A percentile compares a stretch with the other conserved stretches of the same genome.
Conservation (phyloP, 2,329 filamentous ascomycete genomes). For the Ophidiomyces ophidiicola region DNA sequence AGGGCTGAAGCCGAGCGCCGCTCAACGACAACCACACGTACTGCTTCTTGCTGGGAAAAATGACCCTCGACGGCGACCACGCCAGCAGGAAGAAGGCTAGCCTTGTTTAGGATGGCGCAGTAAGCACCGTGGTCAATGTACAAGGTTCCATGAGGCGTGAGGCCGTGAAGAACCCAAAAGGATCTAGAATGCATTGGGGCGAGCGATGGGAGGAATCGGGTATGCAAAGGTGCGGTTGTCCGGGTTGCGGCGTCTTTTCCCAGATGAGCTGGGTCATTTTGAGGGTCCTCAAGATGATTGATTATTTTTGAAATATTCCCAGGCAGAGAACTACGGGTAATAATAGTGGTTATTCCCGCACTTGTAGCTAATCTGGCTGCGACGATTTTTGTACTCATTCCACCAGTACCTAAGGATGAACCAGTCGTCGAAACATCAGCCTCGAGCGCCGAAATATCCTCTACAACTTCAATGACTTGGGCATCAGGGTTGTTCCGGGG, state of each 20-base stretch:
- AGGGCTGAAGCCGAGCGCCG: constrained; percentile 29
- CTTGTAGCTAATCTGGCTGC: constrained; percentile 85
- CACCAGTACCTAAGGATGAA: constrained; percentile 79
- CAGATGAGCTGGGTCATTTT: constrained; percentile 12
- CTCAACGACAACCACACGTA: constrained; percentile 70
- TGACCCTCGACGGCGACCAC: constrained; percentile 76
- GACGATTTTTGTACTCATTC: constrained; percentile 96
- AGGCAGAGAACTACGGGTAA: constrained; percentile 84
- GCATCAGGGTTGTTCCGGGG: constrained; percentile 76
- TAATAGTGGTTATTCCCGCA: constrained; percentile 88
- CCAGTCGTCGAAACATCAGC: constrained; percentile 88
- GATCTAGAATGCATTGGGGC: constrained; percentile 83
- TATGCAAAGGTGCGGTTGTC: constrained; percentile 58
- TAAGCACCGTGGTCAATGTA: constrained; percentile 90
- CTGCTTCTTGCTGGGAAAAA: constrained; percentile 87
- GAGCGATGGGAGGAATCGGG: constrained; percentile 74
- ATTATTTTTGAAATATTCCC: constrained; percentile 86
- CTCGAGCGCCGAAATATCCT: constrained; percentile 69
- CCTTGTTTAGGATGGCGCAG: constrained; percentile 66
- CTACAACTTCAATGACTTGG: constrained; percentile 78
- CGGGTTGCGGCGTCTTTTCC: constrained; percentile 29
- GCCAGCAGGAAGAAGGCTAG: constrained; percentile 79
- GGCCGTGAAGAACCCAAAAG: constrained; percentile 93
- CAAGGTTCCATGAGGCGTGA: constrained; percentile 76
- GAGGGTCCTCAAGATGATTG: constrained; percentile 54